Conservation (phyloP, 2,329 filamentous ascomycete species). For the Zymoseptoria passerinii region DNA sequence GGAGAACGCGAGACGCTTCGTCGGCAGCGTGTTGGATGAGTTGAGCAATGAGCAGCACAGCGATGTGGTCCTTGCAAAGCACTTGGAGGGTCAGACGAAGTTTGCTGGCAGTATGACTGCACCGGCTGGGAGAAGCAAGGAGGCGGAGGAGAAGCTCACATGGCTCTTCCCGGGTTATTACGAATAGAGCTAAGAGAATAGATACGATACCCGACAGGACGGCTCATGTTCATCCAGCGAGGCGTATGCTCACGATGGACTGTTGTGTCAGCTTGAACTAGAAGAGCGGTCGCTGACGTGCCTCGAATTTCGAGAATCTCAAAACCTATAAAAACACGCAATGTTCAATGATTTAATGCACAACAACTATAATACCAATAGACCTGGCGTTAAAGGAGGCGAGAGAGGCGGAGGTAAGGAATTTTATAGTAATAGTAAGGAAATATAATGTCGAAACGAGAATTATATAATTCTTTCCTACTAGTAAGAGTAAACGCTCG, state of each 20-base stretch:
- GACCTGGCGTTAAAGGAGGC: not conserved
- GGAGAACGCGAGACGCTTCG: constrained; percentile 74
- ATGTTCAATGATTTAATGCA: not conserved
- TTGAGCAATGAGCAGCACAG: constrained; percentile 68
- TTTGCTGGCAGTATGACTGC: constrained; percentile 80
- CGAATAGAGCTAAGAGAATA: constrained; percentile 25
- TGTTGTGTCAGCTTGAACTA: too few relatives aligned
- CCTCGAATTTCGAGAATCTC: not conserved
- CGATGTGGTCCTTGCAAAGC: constrained; percentile 70
- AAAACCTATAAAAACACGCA: not conserved
- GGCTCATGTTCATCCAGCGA: not conserved
- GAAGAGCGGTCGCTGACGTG: too few relatives aligned
- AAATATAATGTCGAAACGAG: not conserved
- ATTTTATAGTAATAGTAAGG: not conserved
- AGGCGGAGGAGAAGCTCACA: constrained; percentile 69
- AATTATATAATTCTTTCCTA: too few relatives aligned
- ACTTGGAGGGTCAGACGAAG: constrained; percentile 66
- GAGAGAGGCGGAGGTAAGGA: not conserved
- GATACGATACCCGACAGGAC: not conserved
- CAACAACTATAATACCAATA: not conserved
- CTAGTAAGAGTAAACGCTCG: too few relatives aligned
- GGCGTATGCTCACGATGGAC: not conserved
- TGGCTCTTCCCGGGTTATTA: constrained; percentile 85
- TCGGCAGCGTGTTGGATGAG: constrained; percentile 80
- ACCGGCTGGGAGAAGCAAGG: constrained; percentile 60